These are phyloP conservation scores for Rhododendron kiyosumense DNA, from an alignment of 148 eudicot species.

Conservation along the genomic window DNA sequence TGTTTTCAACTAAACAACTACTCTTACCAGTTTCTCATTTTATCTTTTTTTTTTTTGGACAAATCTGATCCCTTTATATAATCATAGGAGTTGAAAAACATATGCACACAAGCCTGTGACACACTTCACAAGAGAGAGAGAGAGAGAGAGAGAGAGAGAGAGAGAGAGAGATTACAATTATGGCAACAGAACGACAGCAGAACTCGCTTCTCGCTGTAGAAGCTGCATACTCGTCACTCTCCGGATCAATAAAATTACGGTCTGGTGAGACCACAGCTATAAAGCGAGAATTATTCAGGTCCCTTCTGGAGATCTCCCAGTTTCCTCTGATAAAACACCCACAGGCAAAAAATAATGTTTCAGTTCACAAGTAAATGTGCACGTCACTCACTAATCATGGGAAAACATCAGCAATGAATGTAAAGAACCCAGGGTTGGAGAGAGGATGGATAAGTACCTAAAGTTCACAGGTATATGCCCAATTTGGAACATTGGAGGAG, in stretches of 20 bases:
- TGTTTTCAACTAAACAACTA: not conserved
- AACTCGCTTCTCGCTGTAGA: slow-evolving; percentile 62
- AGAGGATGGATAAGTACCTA: slow-evolving; percentile 36
- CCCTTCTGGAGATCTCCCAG: slow-evolving; percentile 67
- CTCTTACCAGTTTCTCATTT: not conserved
- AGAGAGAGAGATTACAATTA: slow-evolving; percentile 48
- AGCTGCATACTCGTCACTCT: slow-evolving; percentile 40
- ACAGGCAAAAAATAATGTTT: not conserved
- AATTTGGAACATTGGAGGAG: slow-evolving; percentile 65
- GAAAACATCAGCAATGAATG: not conserved
- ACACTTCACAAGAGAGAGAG: not conserved
- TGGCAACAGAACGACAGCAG: slow-evolving; percentile 49
- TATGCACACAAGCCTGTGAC: not conserved
- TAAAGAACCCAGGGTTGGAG: not conserved
- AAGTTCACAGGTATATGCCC: slow-evolving; percentile 59
- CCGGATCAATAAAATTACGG: slow-evolving; percentile 32
- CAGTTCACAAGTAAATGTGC: not conserved
- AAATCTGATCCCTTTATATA: not conserved
- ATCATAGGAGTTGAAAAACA: not conserved
- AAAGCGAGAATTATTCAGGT: slow-evolving; percentile 42
- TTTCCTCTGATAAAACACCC: slow-evolving; percentile 51
- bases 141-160: slow-evolving; percentile 15
- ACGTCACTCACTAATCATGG: not conserved
- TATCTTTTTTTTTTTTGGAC: not conserved
- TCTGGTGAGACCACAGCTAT: slow-evolving; percentile 53